Base-by-base conservation (phyloP, 2,329 filamentous ascomycete species). In the Pyrenophora teres region DNA sequence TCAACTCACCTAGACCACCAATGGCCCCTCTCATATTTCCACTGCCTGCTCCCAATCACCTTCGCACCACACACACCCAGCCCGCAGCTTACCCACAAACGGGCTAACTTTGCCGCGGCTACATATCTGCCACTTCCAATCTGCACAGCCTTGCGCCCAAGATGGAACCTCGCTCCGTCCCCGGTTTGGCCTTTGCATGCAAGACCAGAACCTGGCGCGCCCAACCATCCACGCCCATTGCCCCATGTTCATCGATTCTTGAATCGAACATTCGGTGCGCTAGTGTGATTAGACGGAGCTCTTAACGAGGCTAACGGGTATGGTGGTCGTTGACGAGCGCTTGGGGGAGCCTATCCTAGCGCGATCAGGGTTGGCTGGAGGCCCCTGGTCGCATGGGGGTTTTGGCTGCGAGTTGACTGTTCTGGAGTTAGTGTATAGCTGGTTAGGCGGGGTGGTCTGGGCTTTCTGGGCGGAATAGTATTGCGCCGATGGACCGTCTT, bases 51-150 rank as follows among this genome's bases (percentile, higher is more conserved):
- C 38, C 46, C 23, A 48, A 48, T 41, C 43, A 47, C 47, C 27
- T 30, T 30, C 4, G 27, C 27, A 30, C 32, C 33, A 35, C 27
- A 35, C 27, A 42, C 42, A 42, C 47, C 47, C 48, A 39, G 38
- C 19, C 37, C 21, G 38, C 38, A 38, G 49, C 44, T 30, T 41
- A 47, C 36, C 49, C 43, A 30, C 33, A 52, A 52, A 36, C 43
- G 37, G 49, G 41, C 42, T 47, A 52, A 30, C 27, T 52, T 51
- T 57, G 51, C 54, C 54, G 54, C 54, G 52, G 47, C 41, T 54
- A 54, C 54, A 57, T 57, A 46, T 57, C 54, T 57, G 54, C 54
- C 46, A 21, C 30, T 46, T 47, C 2, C 10, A 30, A 32, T 32
- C 48, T 46, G 49, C 49, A 52, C 38, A 48, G 49, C 51, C 51